Evolutionary conservation across 495 filamentous ascomycete genomes (phyloP), one percentile per base, ranked within the genome.

Genomic region (Jackrogersella multiformis): DNA sequence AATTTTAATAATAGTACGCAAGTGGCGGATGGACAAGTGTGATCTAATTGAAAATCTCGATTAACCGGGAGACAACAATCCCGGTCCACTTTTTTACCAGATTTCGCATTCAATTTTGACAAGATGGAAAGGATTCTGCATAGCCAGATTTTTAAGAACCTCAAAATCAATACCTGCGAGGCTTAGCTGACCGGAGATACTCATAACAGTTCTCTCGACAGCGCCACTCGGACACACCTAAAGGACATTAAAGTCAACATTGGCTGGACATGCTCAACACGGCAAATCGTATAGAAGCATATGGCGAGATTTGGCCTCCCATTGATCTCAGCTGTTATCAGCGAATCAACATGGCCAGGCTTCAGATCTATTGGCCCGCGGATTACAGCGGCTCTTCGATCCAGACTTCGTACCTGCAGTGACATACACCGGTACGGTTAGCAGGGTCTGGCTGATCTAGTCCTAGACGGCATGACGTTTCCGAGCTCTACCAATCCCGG

Each of bases 251-350:
- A 20, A 52, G 28, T 56, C 44, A 62, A 28, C 51, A 44, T 49
- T 61, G 57, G 64, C 42, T 68, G 57, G 65, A 68, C 65, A 63
- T 68, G 38, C 58, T 68, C 12, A 38, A 68, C 65, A 68, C 54
- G 58, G 65, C 64, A 61, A 67, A 57, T 67, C 57, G 58, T 44
- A 34, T 54, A 59, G 23, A 34, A 30, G 36, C 38, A 42, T 61
- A 68, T 69, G 66, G 55, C 66, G 48, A 69, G 34, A 69, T 69
- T 51, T 48, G 34, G 23, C 20, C 55, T 8, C 24, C 26, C 23
- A 51, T 53, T 64, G 49, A 69, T 64, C 60, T 61, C 66, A 69
- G 49, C 56, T 24, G 15, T 52, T 52, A 18, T 23, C 3, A 57
- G 56, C 66, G 60, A 69, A 64, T 69, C 66, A 64, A 61, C 28